These are phyloP conservation scores for Cryptosporidium bovis DNA, from an alignment of 169 alveolate species.

Conservation along the genomic window DNA sequence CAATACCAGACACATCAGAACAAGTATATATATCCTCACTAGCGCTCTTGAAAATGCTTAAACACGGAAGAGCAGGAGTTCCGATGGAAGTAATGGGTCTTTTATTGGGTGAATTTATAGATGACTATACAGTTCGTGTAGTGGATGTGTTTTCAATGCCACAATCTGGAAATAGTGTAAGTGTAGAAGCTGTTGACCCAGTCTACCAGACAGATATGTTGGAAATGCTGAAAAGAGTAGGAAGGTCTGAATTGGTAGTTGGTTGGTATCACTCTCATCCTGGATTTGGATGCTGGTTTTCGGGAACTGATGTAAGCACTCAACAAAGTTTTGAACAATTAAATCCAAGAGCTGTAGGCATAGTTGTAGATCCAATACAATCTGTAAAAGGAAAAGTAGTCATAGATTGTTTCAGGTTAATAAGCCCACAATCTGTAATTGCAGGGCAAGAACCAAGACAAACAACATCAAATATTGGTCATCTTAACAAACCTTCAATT, in stretches of 20 bases:
- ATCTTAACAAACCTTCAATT: slow-evolving; percentile 88
- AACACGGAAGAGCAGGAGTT: slow-evolving; percentile 99
- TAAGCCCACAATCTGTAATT: slow-evolving; percentile 93
- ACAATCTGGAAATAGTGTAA: slow-evolving; percentile 96
- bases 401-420: slow-evolving; percentile 98
- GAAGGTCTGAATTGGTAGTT: slow-evolving; percentile 90
- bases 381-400: slow-evolving; percentile 98
- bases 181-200: slow-evolving; percentile 99
- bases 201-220: slow-evolving; percentile 98
- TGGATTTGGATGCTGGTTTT: slow-evolving; percentile 99
- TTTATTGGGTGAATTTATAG: slow-evolving; percentile 98
- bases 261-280: slow-evolving; percentile 99
- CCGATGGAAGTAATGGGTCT: slow-evolving; percentile 99
- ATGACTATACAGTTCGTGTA: slow-evolving; percentile 98
- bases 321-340: slow-evolving; percentile 98
- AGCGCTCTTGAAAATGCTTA: slow-evolving; percentile 97
- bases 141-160: slow-evolving; percentile 99
- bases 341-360: slow-evolving; percentile 98
- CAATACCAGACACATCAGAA: slow-evolving; percentile 91
- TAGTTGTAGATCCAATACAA: slow-evolving; percentile 99
- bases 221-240: slow-evolving; percentile 98
- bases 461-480: slow-evolving; percentile 98
- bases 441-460: slow-evolving; percentile 98
- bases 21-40: slow-evolving; percentile 96
- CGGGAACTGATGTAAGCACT: slow-evolving; percentile 98